Evolutionary conservation across 345 rosid species (phyloP).

Genomic region (Eutrema japonicum): DNA sequence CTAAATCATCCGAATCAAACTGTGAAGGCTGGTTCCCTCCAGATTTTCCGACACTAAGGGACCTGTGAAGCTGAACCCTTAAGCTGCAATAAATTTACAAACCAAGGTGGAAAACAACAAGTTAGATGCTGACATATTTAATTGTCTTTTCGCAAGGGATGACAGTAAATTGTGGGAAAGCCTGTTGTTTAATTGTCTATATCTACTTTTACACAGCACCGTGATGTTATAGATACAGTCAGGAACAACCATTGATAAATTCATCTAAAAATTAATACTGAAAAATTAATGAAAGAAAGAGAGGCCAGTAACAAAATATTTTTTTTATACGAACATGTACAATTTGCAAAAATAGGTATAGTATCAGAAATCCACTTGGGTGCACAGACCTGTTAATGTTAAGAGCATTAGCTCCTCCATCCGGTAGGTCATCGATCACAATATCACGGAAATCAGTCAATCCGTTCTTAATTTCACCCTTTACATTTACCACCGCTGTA

Average conservation of each 20-base stretch:
- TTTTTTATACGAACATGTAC: not conserved
- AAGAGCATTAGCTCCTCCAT: constrained; percentile 91
- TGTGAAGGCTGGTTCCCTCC: constrained; percentile 59
- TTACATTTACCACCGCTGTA: constrained; percentile 71
- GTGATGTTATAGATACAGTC: constrained; percentile 10
- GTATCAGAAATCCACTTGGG: constrained; percentile 7
- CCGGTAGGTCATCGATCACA: constrained; percentile 80
- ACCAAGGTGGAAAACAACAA: constrained; percentile 21
- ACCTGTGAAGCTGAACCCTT: constrained; percentile 75
- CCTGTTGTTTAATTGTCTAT: constrained; percentile 13
- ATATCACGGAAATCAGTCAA: constrained; percentile 56
- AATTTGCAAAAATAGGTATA: constrained; percentile 8
- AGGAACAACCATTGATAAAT: not conserved
- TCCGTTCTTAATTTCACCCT: constrained; percentile 56
- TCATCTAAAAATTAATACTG: not conserved
- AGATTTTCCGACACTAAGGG: constrained; percentile 48
- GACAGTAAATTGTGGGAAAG: constrained; percentile 13
- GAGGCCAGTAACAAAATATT: constrained; percentile 25
- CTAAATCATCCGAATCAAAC: constrained; percentile 55
- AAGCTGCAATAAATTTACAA: constrained; percentile 59
- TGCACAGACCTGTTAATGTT: constrained; percentile 73
- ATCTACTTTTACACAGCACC: constrained; percentile 1
- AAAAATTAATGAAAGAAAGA: constrained; percentile 1
- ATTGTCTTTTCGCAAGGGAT: constrained; percentile 10
- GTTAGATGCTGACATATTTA: constrained; percentile 21